Evolutionary conservation across 2,329 filamentous ascomycete genomes (phyloP), one percentile per base, ranked within the genome.

Genomic region (Aspergillus alliaceus): DNA sequence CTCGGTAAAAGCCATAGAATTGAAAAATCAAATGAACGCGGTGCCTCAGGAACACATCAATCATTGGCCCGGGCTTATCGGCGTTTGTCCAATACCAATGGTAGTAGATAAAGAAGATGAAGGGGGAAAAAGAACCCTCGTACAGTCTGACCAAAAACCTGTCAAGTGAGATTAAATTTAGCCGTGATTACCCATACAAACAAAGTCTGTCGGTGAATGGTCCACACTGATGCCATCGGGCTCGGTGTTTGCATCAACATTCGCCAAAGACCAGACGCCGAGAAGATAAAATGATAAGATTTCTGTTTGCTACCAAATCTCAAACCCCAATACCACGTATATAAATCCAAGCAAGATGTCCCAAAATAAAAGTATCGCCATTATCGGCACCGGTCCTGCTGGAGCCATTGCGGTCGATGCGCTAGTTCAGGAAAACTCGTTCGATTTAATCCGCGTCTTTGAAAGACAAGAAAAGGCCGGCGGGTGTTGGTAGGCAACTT

Each of bases 381-480:
- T 88, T 6, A 84, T 88, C 63, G 85, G 85, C 6, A 79, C 84
- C 2, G 85, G 85, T 6, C 85, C 86, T 6, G 78, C 82, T 3
- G 85, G 85, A 2, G 82, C 82, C 12, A 86, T 87, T 55, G 72
- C 84, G 0, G 80, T 86, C 3, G 84, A 88, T 73, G 84, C 85
- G 4, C 70, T 88, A 29, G 79, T 78, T 25, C 79, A 84, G 65
- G 86, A 88, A 66, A 77, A 84, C 59, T 66, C 73, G 0, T 88
- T 88, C 64, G 82, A 86, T 57, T 69, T 76, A 2, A 84, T 87
- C 54, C 79, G 83, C 6, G 83, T 88, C 0, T 88, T 88, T 66
- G 86, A 88, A 66, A 76, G 85, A 27, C 79, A 84, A 51, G 82
- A 85, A 59, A 78, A 77, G 14, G 76, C 84, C 1, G 86, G 85